Conservation (phyloP, 2,329 filamentous ascomycete species). For the Aspergillus quadricinctus region DNA sequence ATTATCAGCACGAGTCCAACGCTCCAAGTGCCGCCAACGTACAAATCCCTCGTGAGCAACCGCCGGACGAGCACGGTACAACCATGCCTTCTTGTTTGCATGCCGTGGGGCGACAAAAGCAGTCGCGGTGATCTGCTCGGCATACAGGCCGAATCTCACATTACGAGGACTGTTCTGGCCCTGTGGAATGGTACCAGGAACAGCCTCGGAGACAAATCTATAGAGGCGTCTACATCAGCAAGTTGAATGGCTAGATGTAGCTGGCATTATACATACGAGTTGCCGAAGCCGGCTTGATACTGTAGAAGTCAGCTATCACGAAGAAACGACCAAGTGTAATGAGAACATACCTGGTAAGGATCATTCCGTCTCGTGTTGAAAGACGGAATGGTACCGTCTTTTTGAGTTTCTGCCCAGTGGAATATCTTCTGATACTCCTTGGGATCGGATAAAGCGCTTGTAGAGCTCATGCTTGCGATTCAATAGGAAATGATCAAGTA, state of each 20-base stretch:
- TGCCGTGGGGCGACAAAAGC: slow-evolving; percentile 56
- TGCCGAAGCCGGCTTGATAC: slow-evolving; percentile 57
- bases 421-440: slow-evolving; percentile 50
- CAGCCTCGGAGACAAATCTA: slow-evolving; percentile 35
- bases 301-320: slow-evolving; percentile 17
- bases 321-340: neutral
- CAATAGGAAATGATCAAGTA: neutral
- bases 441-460: slow-evolving; percentile 22
- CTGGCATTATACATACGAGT: slow-evolving; percentile 33
- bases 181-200: slow-evolving; percentile 36
- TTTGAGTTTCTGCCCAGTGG: slow-evolving; percentile 59
- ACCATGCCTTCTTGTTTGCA: slow-evolving; percentile 56
- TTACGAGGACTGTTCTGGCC: slow-evolving; percentile 37
- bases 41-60: slow-evolving; percentile 53
- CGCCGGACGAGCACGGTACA: slow-evolving; percentile 54
- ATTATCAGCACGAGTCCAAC: slow-evolving; percentile 1
- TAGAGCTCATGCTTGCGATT: slow-evolving; percentile 22
- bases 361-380: slow-evolving; percentile 53
- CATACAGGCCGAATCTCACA: slow-evolving; percentile 34
- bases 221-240: slow-evolving; percentile 22
- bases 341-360: slow-evolving; percentile 46
- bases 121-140: slow-evolving; percentile 52
- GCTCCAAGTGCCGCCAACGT: slow-evolving; percentile 7
- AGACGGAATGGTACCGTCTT: slow-evolving; percentile 52
- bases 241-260: slow-evolving; percentile 17